phyloP scores from a whole-genome alignment of 805 yeast genomes.

The Candida ascalaphidarum region DNA sequence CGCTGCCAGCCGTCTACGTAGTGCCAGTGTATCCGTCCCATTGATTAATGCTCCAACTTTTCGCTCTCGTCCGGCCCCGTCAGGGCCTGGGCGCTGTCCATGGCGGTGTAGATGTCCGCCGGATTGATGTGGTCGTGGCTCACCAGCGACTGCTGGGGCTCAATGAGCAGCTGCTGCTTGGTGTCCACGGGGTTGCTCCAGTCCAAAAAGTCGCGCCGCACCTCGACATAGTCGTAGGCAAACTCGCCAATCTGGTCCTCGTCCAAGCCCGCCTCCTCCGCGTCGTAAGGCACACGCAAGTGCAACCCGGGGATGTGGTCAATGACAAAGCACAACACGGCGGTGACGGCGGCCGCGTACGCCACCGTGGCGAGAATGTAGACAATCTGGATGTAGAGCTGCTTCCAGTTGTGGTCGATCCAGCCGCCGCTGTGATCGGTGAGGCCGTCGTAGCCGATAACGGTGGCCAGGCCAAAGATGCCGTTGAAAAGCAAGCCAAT shows the following conservation, averaged over 20 bases:
- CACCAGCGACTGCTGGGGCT: no score
- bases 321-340: constrained; percentile 63
- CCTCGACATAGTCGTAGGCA: constrained; percentile 98
- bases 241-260: constrained; percentile 97
- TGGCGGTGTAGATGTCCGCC: constrained; percentile 2
- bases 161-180: not conserved
- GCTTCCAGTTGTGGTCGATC: constrained; percentile 85
- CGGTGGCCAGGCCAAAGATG: constrained; percentile 77
- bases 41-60: no score
- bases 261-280: constrained; percentile 85
- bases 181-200: constrained; percentile 27
- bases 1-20: no score
- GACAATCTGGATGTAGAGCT: constrained; percentile 83
- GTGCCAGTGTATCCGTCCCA: no score
- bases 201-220: constrained; percentile 79
- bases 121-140: not conserved
- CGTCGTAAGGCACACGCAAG: constrained; percentile 74
- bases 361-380: constrained; percentile 69
- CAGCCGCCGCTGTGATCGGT: constrained; percentile 88
- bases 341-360: constrained; percentile 70
- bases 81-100: no score
- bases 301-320: constrained; percentile 75
- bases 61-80: no score
- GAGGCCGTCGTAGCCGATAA: constrained; percentile 83
- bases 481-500: constrained; percentile 87